Evolutionary conservation across 2,329 filamentous ascomycete species (phyloP), one percentile per base, ranked within the genome.

Genomic region (Hypoxylon sp.): DNA sequence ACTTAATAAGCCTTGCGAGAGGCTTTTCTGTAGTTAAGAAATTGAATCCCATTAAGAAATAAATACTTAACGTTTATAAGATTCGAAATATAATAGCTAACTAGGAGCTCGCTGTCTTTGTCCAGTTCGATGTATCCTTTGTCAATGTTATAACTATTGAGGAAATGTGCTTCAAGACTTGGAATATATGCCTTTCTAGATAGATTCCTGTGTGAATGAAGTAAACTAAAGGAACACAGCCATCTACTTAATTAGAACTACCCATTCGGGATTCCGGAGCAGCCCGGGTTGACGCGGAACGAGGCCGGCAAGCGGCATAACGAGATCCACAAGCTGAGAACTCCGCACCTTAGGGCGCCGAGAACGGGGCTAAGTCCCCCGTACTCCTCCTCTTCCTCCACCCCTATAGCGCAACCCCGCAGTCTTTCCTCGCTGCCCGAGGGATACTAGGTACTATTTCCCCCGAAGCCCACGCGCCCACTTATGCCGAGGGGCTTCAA

Each of bases 381-480:
- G 49, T 50, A 31, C 58, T 63, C 37, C 46, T 58, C 35, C 35
- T 50, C 27, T 37, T 50, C 48, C 35, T 50, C 37, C 46, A 33
- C 37, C 37, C 37, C 37, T 54, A 48, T 27, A 60, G n/a, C 6
- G 20, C 22, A 13, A 69, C 67, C 67, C 67, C 67, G 67, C 67
- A 69, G 51, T 56, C 37, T 40, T 30, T 25, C 17, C 46, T 40
- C 31, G 10, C n/a, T 65, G 50, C 27, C 54, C 49, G 62, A 65
- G 46, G 13, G 55, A 44, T 51, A 33, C 62, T 57, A 69, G 63
- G 59, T 14, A 13, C 20, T 27, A 55, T 53, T 64, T 66, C 20
- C 50, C 54, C 66, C 66, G 66, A 69, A 14, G 33, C 46, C 33
- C 8, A 51, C 57, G 57, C 66, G 35, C 11, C 30, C 30, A 46